Evolutionary conservation across 1,284 basidiomycete genomes (phyloP), one percentile per base, ranked within the genome.

Genomic region (Cutaneotrichosporon arboriforme): DNA sequence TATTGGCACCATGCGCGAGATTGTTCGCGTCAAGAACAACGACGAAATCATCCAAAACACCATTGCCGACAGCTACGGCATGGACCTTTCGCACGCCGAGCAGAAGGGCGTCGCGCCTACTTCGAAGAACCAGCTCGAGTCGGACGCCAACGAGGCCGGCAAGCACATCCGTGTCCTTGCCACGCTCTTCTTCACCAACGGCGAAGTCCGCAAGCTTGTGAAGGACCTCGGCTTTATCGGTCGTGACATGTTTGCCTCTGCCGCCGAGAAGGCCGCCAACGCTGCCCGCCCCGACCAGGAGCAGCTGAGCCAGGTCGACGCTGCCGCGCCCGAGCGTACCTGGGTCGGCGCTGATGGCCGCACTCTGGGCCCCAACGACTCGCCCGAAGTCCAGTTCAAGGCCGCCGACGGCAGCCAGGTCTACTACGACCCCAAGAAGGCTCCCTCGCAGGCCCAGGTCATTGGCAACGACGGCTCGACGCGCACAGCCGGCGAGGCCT

Each of bases 11-110:
- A 51, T 65, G 34, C 81, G 84, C 22, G 66, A 80, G 36, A 84
- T 91, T 52, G 82, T 93, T 18, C 65, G 77, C 47, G 78, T 86
- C 65, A 94, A 94, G 81, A 96, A 96, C 73, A 77, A 80, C 22
- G 91, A 93, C 66, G 90, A 94, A 77, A 80, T 93, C 38, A 80
- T 94, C 72, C 91, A 93, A 73, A 84, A 87, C 61, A 91, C 91
- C 60, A 72, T 90, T 42, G 91, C 83, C 83, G 43, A 58, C 37
- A 52, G 52, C 17, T 38, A 87, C 33, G 21, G n/a, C 17, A 14
- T 43, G 33, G 51, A 52, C 45, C 15, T 52, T 5, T 22, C 17
- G 34, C 49, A 51, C 17, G 49, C 49, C 9, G 36, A 51, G 42
- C 49, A 51, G 49, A 8, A 14, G 15, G 42, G 35, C 13, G 42